Base-by-base conservation (phyloP, 306 rosid genomes). In the Rosa multiflora region DNA sequence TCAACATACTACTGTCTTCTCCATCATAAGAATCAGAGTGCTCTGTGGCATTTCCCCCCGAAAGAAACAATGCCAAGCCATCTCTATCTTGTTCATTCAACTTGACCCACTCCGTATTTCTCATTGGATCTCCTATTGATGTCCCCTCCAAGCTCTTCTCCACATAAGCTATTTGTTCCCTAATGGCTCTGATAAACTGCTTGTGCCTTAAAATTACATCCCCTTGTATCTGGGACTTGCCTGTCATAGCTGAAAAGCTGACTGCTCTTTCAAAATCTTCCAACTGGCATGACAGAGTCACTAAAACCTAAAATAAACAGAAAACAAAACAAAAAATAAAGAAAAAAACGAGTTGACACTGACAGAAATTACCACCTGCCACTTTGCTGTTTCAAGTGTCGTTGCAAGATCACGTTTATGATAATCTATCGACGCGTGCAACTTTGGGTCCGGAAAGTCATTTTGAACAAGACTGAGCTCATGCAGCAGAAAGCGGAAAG, bases 221-320 rank as follows among this genome's bases (percentile, higher is more conserved):
- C 42, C 62, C 87, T 78, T 56, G 47, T 74, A 47, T 68, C 48
- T 73, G 80, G 55, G 87, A 59, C 52, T 76, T 52, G 32, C 73
- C 78, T 44, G 72, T 70, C 77, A 51, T 42, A 46, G 83, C 80
- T 67, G 83, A 76, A 32, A 51, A 56, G 78, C 77, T 68, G 64
- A 84, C 85, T 8, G 83, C 87, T 78, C 87, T 81, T 78, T 81
- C 82, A 84, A 84, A 84, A 74, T 84, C 87, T 72, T 84, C 87
- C 87, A 84, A 74, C 87, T 84, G 80, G 76, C 61, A 61, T 43
- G 13, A 61, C 74, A 76, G 49, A 59, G 12, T 51, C 68, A 75
- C 55, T 62, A 68, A 35, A 26, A 68, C 51, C 73, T 67, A 47
- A 58, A 69, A 69, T 76, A 49, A 61, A 32, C 46, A 5, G 5